Evolutionary conservation across 345 rosid genomes (phyloP).

Genomic region (rapeseed (Brassica napus)): DNA sequence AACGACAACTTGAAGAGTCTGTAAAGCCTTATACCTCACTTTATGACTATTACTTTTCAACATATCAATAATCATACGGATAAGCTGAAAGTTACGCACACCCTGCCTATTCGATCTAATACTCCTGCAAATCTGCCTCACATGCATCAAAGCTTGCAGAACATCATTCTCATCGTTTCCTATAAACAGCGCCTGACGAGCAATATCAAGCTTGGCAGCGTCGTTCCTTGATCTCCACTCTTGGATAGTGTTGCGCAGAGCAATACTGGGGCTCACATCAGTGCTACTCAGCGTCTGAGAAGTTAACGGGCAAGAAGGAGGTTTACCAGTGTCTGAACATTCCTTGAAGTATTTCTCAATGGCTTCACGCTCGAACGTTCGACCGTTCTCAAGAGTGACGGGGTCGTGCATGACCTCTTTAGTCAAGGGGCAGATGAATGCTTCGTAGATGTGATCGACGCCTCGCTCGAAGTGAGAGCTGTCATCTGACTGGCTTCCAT

Average conservation of each 20-base stretch:
- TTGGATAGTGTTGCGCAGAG: conserved; percentile 83
- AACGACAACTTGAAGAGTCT: background rate
- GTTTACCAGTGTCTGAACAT: conserved; percentile 70
- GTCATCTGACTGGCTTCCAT: conserved; percentile 81
- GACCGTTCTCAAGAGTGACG: conserved; percentile 81
- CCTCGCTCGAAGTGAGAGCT: conserved; percentile 74
- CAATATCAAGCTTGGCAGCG: conserved; percentile 79
- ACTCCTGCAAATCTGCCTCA: conserved; percentile 62
- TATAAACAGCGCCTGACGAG: conserved; percentile 60
- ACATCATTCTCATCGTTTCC: conserved; percentile 68
- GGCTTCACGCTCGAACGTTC: conserved; percentile 89
- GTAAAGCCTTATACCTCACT: background rate
- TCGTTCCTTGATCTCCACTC: conserved; percentile 97
- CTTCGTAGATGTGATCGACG: conserved; percentile 79
- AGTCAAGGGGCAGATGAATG: conserved; percentile 92
- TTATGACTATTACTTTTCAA: background rate
- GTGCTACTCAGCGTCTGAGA: conserved; percentile 61
- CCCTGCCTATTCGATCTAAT: conserved; percentile 62
- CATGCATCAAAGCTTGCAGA: conserved; percentile 61
- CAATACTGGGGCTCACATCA: conserved; percentile 78
- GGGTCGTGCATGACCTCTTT: conserved; percentile 88
- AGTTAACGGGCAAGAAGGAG: conserved; percentile 73
- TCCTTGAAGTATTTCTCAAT: conserved; percentile 86
- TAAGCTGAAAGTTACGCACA: conserved; percentile 65
- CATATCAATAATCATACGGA: conserved; percentile 68